Percentiles rank a stretch among this genome's conserved stretches.
These are phyloP conservation scores for Trametes punicea DNA, from an alignment of 768 basidiomycete species.

Conservation along the genomic window DNA sequence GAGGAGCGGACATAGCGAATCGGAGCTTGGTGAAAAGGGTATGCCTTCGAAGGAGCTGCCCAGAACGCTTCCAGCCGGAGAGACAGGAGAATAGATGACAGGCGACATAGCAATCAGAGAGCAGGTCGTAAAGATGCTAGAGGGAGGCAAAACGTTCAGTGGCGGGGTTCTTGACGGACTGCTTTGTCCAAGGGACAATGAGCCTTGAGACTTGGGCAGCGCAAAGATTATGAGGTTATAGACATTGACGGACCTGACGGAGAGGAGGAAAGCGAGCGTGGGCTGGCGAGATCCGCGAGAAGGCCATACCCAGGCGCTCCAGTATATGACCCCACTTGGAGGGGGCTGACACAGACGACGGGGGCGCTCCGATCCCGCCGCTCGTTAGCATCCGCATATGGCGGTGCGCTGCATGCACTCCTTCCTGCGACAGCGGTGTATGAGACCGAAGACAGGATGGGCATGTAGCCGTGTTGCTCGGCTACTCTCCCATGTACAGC, in stretches of 20 bases:
- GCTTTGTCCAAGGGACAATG: slow-evolving; percentile 18
- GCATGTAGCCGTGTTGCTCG: too few relatives aligned
- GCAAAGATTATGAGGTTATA: background rate
- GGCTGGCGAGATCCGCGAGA: background rate
- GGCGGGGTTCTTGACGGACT: slow-evolving; percentile 8
- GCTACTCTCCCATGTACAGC: too few relatives aligned
- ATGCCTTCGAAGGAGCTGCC: slow-evolving; percentile 5
- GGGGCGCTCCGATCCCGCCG: slow-evolving; percentile 8
- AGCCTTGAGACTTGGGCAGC: background rate
- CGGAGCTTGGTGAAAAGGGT: slow-evolving; percentile 5
- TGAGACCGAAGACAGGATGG: background rate
- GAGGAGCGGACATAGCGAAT: slow-evolving; percentile 11
- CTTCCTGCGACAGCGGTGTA: background rate
- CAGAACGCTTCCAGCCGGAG: background rate
- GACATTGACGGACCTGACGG: slow-evolving; percentile 1
- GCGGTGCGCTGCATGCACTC: background rate
- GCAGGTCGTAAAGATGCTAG: background rate
- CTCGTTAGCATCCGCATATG: slow-evolving; percentile 12
- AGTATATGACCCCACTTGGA: slow-evolving; percentile 6
- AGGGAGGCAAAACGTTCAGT: background rate
- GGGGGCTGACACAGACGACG: slow-evolving; percentile 10
- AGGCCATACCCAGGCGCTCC: slow-evolving; percentile 1
- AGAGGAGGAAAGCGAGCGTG: background rate
- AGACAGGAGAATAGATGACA: slow-evolving; percentile 10
- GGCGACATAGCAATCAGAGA: slow-evolving; percentile 13